Conservation (phyloP, 306 rosid species). For the Castanea sativa region DNA sequence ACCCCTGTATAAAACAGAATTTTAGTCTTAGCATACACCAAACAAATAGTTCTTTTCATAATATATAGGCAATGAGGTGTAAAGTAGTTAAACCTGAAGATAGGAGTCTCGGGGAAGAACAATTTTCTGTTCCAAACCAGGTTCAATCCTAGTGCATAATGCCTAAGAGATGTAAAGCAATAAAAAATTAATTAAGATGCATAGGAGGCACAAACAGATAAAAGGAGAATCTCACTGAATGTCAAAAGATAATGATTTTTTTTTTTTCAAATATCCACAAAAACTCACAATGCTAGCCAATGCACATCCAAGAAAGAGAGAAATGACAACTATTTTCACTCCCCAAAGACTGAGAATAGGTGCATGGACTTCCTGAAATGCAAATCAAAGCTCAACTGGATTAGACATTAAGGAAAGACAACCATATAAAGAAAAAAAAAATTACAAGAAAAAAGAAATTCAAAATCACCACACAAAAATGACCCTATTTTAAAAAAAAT, state of each 20-base stretch:
- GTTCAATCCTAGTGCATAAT: constrained; percentile 84
- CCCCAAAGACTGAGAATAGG: constrained; percentile 88
- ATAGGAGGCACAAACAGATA: constrained; percentile 18
- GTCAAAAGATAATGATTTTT: not conserved
- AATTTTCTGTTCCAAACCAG: constrained; percentile 94
- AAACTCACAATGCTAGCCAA: constrained; percentile 91
- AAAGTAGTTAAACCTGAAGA: constrained; percentile 70
- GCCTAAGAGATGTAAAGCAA: constrained; percentile 51
- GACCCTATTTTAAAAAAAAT: not conserved
- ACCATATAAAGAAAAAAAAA: not conserved
- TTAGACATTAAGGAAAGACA: constrained; percentile 16
- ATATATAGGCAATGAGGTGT: constrained; percentile 4
- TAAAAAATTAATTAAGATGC: constrained; percentile 2
- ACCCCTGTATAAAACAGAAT: constrained; percentile 67
- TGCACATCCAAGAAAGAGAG: constrained; percentile 65
- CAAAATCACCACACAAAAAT: not conserved
- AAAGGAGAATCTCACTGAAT: constrained; percentile 9
- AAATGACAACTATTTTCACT: constrained; percentile 76
- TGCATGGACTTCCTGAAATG: constrained; percentile 89
- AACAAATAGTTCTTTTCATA: constrained; percentile 7
- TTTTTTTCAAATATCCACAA: constrained; percentile 2
- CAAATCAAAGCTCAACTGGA: constrained; percentile 10
- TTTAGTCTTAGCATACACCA: constrained; percentile 18
- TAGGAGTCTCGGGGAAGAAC: constrained; percentile 96
- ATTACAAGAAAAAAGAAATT: not conserved